Conservation (phyloP, 495 filamentous ascomycete genomes). For the Elasticomyces elasticus region DNA sequence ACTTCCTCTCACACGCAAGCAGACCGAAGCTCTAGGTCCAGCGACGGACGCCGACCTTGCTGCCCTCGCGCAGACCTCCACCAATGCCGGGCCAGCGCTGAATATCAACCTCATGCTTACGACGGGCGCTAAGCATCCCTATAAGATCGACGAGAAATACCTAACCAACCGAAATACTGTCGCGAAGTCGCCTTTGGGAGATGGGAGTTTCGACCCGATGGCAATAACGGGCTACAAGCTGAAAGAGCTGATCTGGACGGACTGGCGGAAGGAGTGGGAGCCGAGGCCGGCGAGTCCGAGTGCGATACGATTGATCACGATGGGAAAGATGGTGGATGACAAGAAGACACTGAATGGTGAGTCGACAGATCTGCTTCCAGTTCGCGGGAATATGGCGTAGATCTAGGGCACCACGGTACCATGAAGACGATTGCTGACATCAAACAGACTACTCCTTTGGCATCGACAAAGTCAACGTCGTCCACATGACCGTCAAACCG, state of each 20-base stretch:
- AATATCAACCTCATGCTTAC: slow-evolving; percentile 68
- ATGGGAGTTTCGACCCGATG: slow-evolving; percentile 59
- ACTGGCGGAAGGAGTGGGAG: slow-evolving; percentile 90
- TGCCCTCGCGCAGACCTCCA: slow-evolving; percentile 8
- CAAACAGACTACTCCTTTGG: slow-evolving; percentile 67
- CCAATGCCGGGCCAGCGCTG: slow-evolving; percentile 26
- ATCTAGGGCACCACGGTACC: background rate
- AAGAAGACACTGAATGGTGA: slow-evolving; percentile 68
- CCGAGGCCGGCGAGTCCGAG: slow-evolving; percentile 69
- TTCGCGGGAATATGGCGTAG: background rate
- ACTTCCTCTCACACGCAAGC: slow-evolving; percentile 21
- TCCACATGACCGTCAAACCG: slow-evolving; percentile 89
- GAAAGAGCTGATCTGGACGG: slow-evolving; percentile 82
- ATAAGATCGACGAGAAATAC: slow-evolving; percentile 78
- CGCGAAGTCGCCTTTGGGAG: background rate
- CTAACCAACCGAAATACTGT: slow-evolving; percentile 65
- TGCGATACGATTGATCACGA: slow-evolving; percentile 77
- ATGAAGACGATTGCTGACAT: slow-evolving; percentile 10
- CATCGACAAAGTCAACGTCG: slow-evolving; percentile 60
- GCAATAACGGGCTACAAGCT: slow-evolving; percentile 71
- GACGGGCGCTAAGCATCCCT: slow-evolving; percentile 74
- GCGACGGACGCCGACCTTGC: slow-evolving; percentile 28
- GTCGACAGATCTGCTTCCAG: background rate
- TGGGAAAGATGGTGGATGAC: slow-evolving; percentile 80
- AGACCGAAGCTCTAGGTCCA: slow-evolving; percentile 33